These are phyloP conservation scores for Cavenderia fasciculata DNA, from an alignment of 78 protist species.

Conservation along the genomic window DNA sequence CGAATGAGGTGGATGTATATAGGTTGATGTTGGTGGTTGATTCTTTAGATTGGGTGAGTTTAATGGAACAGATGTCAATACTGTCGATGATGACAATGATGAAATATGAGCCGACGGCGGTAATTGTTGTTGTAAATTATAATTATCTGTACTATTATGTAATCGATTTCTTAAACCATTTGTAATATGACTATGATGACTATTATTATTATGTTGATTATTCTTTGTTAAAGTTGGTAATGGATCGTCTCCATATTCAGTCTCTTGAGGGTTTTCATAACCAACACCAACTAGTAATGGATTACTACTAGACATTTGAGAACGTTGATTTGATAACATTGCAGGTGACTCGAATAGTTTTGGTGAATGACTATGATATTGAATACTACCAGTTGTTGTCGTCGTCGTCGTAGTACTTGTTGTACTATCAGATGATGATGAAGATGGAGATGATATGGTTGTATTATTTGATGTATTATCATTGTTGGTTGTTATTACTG, in stretches of 20 bases:
- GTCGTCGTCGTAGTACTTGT: no score
- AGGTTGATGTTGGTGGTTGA: not conserved
- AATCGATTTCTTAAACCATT: no score
- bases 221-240: not conserved
- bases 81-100: slow-evolving; percentile 13
- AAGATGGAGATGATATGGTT: no score
- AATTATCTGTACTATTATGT: not conserved
- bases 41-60: slow-evolving; percentile 7
- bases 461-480: no score
- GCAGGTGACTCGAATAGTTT: no score
- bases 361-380: no score
- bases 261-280: not conserved
- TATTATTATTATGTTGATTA: not conserved
- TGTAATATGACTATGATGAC: no score
- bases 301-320: slow-evolving; percentile 7
- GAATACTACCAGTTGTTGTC: no score
- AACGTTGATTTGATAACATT: no score
- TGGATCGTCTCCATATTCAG: not conserved
- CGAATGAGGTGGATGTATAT: slow-evolving; percentile 57
- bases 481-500: no score
- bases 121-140: not conserved
- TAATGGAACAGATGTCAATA: slow-evolving; percentile 36
- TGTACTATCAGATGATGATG: no score
- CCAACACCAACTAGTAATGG: slow-evolving; percentile 46
- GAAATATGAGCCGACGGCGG: no score